phyloP scores from a whole-genome alignment of 805 yeast genomes.

The Sugiyamaella valdiviana region DNA sequence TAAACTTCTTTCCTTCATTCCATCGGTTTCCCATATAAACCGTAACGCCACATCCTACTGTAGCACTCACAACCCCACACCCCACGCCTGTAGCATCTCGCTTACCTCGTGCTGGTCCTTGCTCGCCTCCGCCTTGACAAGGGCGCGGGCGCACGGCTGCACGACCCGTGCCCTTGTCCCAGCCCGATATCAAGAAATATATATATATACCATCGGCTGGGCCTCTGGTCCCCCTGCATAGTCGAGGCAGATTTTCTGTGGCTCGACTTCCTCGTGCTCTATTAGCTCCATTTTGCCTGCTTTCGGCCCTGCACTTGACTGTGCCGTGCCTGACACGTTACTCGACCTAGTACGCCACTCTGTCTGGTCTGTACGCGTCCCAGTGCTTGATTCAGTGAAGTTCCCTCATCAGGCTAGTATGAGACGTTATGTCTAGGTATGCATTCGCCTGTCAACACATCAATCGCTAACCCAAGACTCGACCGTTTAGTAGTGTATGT shows the following conservation, averaged over 20 bases:
- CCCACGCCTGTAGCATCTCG: too few relatives aligned
- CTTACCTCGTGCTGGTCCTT: too few relatives aligned
- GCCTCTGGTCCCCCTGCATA: not conserved
- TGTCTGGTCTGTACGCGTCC: too few relatives aligned
- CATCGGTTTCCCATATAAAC: too few relatives aligned
- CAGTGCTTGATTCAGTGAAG: too few relatives aligned
- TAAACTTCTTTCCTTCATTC: too few relatives aligned
- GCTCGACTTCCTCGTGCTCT: not conserved
- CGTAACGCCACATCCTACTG: too few relatives aligned
- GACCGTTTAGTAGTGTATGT: conserved; percentile 47
- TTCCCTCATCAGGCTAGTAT: not conserved
- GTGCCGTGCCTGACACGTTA: too few relatives aligned
- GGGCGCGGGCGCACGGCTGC: not conserved
- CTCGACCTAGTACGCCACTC: too few relatives aligned
- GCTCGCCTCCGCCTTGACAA: not conserved
- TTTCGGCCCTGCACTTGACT: not conserved
- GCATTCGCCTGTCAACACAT: not conserved
- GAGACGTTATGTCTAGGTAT: conserved; percentile 13
- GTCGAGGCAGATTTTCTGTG: not conserved
- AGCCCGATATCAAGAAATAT: not conserved
- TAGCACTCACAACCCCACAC: too few relatives aligned
- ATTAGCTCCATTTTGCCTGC: too few relatives aligned
- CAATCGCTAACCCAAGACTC: conserved; percentile 35
- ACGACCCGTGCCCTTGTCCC: not conserved
- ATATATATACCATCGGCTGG: not conserved